Conservation (phyloP, 345 rosid species). For the Murraya paniculata region DNA sequence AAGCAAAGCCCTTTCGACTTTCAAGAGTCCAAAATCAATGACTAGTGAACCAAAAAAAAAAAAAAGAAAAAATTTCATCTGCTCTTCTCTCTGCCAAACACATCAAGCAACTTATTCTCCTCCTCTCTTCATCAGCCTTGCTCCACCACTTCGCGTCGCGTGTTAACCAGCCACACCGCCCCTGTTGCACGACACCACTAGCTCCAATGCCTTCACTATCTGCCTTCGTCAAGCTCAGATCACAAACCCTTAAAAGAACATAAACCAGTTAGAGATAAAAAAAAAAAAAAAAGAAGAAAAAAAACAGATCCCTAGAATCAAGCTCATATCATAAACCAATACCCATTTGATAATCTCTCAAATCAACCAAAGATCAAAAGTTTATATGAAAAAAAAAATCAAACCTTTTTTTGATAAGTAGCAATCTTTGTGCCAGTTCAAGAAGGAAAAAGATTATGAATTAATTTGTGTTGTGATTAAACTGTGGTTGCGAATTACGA, state of each 20-base stretch:
- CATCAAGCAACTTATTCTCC: no score
- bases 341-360: not conserved
- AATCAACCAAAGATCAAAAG: not conserved
- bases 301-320: not conserved
- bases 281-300: not conserved
- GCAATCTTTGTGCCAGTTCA: not conserved
- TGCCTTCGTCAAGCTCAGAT: not conserved
- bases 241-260: no score
- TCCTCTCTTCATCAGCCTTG: no score
- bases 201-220: no score
- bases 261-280: not conserved
- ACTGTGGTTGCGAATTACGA: no score
- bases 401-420: constrained; percentile 2
- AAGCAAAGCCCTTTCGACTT: constrained; percentile 9
- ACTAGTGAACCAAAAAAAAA: constrained; percentile 20
- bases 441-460: not conserved
- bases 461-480: not conserved
- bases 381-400: not conserved
- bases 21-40: constrained; percentile 48
- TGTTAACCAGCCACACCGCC: no score
- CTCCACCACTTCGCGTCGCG: no score
- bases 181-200: no score
- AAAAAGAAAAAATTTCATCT: not conserved
- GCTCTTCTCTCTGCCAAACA: no score
- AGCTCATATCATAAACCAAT: constrained; percentile 6